Evolutionary conservation across 2,329 filamentous ascomycete species (phyloP).

Genomic region (Monosporascus cannonballus): DNA sequence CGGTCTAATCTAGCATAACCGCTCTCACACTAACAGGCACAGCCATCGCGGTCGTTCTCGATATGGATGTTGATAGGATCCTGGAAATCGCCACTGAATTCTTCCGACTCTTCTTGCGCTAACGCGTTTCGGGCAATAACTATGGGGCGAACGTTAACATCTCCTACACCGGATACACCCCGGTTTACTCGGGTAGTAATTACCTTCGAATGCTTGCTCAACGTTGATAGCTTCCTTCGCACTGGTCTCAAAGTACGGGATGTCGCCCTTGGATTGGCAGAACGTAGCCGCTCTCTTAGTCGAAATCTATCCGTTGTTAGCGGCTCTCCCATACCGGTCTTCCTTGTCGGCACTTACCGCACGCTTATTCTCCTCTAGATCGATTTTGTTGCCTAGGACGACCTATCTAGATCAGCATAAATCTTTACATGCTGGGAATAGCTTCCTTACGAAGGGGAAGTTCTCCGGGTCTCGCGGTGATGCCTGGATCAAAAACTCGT

Average conservation of each 20-base stretch:
- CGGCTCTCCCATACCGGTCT: not conserved
- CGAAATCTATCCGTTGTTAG: conserved; percentile 59
- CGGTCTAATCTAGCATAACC: not conserved
- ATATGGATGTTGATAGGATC: conserved; percentile 98
- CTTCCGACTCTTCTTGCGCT: conserved; percentile 93
- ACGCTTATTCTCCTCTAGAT: conserved; percentile 95
- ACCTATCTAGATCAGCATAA: conserved; percentile 46
- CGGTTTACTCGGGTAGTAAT: conserved; percentile 8
- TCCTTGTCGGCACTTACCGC: conserved; percentile 49
- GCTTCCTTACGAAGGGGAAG: conserved; percentile 80
- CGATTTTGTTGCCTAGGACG: conserved; percentile 97
- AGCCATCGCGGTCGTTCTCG: conserved; percentile 87
- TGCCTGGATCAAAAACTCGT: conserved; percentile 96
- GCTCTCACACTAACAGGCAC: conserved; percentile 64
- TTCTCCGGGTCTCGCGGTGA: conserved; percentile 94
- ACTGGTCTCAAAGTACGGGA: conserved; percentile 98
- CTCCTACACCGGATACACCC: not conserved
- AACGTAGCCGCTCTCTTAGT: conserved; percentile 96
- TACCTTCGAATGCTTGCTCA: conserved; percentile 70
- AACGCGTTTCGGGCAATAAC: conserved; percentile 95
- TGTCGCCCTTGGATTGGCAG: conserved; percentile 94
- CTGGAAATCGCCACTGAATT: conserved; percentile 95
- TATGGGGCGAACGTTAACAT: conserved; percentile 27
- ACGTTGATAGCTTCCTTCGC: conserved; percentile 99
- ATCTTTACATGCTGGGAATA: not conserved